Conservation (phyloP, 768 basidiomycete genomes). For the Lactarius indigo region DNA sequence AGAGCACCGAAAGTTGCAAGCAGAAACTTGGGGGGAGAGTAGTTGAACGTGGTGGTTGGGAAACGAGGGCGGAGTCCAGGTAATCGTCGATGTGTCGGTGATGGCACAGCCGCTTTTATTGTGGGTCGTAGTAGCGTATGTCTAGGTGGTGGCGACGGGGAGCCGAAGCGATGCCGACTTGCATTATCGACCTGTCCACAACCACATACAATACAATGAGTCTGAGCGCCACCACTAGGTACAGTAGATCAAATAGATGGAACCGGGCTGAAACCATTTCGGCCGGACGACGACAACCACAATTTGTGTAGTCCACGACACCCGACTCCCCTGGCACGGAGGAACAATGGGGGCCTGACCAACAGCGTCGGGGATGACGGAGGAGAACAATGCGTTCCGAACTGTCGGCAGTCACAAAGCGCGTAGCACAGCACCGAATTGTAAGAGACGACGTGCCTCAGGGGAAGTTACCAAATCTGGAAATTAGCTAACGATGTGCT, state of each 20-base stretch:
- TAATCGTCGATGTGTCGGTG: background rate
- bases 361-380: conserved; percentile 1
- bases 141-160: background rate
- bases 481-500: background rate
- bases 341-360: conserved; percentile 2
- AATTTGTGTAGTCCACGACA: background rate
- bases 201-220: conserved; percentile 16
- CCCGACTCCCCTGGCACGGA: background rate
- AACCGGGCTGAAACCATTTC: background rate
- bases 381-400: conserved; percentile 5
- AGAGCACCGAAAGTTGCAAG: background rate
- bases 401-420: background rate
- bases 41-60: background rate
- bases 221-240: conserved; percentile 1
- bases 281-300: background rate
- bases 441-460: background rate
- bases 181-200: background rate
- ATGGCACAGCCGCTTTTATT: conserved; percentile 2
- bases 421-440: background rate
- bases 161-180: conserved; percentile 5
- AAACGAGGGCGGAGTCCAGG: background rate
- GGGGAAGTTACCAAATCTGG: background rate
- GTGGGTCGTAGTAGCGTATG: background rate
- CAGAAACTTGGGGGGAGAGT: background rate
- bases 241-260: background rate